phyloP scores from a whole-genome alignment of 352 stramenopile genomes.

The Phytophthora quininea region DNA sequence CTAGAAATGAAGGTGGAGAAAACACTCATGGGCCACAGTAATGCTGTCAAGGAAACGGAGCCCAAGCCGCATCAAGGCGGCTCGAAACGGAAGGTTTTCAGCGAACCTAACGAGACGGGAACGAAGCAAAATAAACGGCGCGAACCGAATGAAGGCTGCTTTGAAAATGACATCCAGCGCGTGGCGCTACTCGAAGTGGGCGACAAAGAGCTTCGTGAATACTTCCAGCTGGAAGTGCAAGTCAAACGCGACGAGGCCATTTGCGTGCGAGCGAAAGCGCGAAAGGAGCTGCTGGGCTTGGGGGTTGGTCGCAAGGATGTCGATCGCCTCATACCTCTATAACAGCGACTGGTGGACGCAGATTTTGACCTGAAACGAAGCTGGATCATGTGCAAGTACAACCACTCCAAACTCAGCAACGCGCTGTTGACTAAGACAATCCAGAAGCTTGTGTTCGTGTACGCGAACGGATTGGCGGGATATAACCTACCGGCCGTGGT shows the following conservation, averaged over 20 bases:
- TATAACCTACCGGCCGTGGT: not conserved
- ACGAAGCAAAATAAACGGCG: not conserved
- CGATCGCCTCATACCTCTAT: slow-evolving; percentile 44
- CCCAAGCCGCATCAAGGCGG: not conserved
- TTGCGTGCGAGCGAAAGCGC: slow-evolving; percentile 39
- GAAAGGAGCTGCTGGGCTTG: slow-evolving; percentile 47
- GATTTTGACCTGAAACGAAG: not conserved
- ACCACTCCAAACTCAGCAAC: slow-evolving; percentile 8
- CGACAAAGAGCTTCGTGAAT: slow-evolving; percentile 33
- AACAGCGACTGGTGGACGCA: not conserved
- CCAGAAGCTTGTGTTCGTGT: slow-evolving; percentile 13
- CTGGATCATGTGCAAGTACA: slow-evolving; percentile 13
- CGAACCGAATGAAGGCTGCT: not conserved
- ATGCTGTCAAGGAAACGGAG: too few relatives aligned
- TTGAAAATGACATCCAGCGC: not conserved
- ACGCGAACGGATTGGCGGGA: not conserved
- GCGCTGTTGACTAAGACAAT: slow-evolving; percentile 1
- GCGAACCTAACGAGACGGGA: not conserved
- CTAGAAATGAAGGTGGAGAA: too few relatives aligned
- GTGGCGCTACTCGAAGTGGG: slow-evolving; percentile 18
- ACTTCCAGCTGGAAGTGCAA: slow-evolving; percentile 51
- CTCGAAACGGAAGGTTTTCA: not conserved
- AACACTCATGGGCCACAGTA: too few relatives aligned
- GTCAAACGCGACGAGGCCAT: slow-evolving; percentile 44
- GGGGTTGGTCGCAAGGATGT: slow-evolving; percentile 37